Base-by-base conservation (phyloP, 2,329 filamentous ascomycete genomes). In the Talaromyces piceae region DNA sequence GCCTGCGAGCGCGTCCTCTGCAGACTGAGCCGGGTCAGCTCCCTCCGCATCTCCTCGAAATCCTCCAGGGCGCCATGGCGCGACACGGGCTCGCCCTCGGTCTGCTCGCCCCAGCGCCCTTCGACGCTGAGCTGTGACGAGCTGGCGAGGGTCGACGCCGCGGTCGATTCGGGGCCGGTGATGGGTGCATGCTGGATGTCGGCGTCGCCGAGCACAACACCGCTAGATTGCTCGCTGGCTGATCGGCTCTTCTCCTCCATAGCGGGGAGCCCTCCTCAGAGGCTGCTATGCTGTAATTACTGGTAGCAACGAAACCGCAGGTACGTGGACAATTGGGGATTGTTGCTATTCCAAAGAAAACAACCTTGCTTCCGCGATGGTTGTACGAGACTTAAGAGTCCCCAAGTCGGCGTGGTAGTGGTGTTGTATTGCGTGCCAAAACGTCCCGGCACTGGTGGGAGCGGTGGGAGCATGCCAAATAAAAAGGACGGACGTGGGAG, bases 61-160 rank as follows among this genome's bases (percentile, higher is more conserved):
- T 84, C 81, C 53, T 80, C 73, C 74, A 81, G 79, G 9, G 82
- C 81, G 43, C 70, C 68, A 8, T 68, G 67, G 33, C 76, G 73
- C 59, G 74, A 77, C 57, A 78, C 72, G 8, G 76, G 72, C 22
- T 76, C 75, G 4, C 80, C 80, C 25, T 74, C 72, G 23, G 23
- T 45, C 43, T 72, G 67, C 63, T 86, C 82, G 12, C 82, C 82
- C 82, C 82, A 86, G 18, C 77, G 81, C 28, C 81, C 79, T 45
- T 73, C 71, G 12, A 53, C 31, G 27, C 55, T 64, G 13, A 39
- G 49, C 39, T 59, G 41, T 2, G 61, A 61, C 5, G 47, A 26
- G 31, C 47, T 51, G n/a, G 47, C 47, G 11, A 55, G 37, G 27
- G 53, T 55, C 18, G 53, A 53, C 18, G 33, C 53, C 16, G 53